A percentile compares a stretch with the other conserved stretches of the same genome.
Conservation (phyloP, 768 basidiomycete genomes). For the Boletus reticuloceps region DNA sequence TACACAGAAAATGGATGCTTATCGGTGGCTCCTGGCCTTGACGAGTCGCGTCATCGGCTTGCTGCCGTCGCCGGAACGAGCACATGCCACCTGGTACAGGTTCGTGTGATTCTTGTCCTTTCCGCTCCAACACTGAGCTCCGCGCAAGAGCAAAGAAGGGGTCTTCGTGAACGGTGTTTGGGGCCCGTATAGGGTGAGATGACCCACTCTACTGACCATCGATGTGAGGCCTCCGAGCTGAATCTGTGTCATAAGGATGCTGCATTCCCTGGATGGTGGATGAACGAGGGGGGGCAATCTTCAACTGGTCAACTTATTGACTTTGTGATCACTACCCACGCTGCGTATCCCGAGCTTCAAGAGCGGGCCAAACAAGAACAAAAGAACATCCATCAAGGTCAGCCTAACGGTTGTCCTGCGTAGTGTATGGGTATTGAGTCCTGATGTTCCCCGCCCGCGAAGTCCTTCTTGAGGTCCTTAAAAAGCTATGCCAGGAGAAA, state of each 20-base stretch:
- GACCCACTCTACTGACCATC: neutral
- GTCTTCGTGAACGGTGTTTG: constrained; percentile 91
- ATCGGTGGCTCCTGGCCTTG: constrained; percentile 58
- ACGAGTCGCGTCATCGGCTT: constrained; percentile 77
- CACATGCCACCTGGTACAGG: constrained; percentile 93
- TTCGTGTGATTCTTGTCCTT: constrained; percentile 24
- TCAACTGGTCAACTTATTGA: constrained; percentile 95
- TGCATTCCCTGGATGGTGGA: constrained; percentile 95
- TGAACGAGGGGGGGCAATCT: constrained; percentile 99
- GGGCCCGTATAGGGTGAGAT: constrained; percentile 77
- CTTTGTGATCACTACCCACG: constrained; percentile 90
- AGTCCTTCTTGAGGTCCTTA: constrained; percentile 77
- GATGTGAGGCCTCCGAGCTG: neutral
- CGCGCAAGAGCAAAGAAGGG: constrained; percentile 66
- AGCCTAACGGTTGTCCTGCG: neutral
- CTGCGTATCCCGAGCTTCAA: constrained; percentile 72
- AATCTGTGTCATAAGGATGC: constrained; percentile 53
- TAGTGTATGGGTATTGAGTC: neutral
- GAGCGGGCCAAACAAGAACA: constrained; percentile 57
- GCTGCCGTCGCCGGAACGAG: constrained; percentile 96
- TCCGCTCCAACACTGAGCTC: neutral
- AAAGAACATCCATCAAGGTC: constrained; percentile 59
- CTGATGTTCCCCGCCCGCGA: neutral
- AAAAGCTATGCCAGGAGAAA: constrained; percentile 56
- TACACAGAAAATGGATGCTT: constrained; percentile 52